Conservation (phyloP, 805 yeast genomes). For the Metschnikowia arizonensis region DNA sequence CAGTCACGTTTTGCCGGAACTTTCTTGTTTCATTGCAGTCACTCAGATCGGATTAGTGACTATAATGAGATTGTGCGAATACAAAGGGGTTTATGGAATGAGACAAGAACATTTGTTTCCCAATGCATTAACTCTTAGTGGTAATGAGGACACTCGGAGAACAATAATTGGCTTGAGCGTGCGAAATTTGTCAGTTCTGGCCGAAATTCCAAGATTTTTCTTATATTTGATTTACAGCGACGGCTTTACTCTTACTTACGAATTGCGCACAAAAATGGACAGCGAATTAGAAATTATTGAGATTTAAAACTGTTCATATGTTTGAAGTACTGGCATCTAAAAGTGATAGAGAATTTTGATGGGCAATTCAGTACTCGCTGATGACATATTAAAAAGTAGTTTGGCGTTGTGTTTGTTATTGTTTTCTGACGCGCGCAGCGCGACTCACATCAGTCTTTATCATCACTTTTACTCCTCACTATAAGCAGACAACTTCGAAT, state of each 20-base stretch:
- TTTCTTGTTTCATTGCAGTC: slow-evolving; percentile 32
- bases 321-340: neutral
- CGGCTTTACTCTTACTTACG: slow-evolving; percentile 24
- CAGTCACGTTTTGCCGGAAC: slow-evolving; percentile 31
- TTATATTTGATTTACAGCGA: slow-evolving; percentile 34
- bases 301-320: neutral
- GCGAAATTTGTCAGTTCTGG: slow-evolving; percentile 22
- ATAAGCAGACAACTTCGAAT: neutral
- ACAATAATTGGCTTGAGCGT: slow-evolving; percentile 33
- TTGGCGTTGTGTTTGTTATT: slow-evolving; percentile 2
- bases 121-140: slow-evolving; percentile 25
- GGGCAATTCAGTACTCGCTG: neutral
- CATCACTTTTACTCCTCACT: neutral
- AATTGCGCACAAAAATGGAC: slow-evolving; percentile 4
- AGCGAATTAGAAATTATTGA: neutral
- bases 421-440: neutral
- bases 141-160: slow-evolving; percentile 27
- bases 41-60: slow-evolving; percentile 37
- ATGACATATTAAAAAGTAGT: neutral
- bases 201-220: slow-evolving; percentile 23
- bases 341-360: neutral
- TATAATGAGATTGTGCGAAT: slow-evolving; percentile 34
- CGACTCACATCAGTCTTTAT: neutral
- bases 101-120: slow-evolving; percentile 43
- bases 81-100: slow-evolving; percentile 38